These are phyloP conservation scores for Metschnikowia corniflorae DNA, from an alignment of 805 yeast species.

Conservation along the genomic window DNA sequence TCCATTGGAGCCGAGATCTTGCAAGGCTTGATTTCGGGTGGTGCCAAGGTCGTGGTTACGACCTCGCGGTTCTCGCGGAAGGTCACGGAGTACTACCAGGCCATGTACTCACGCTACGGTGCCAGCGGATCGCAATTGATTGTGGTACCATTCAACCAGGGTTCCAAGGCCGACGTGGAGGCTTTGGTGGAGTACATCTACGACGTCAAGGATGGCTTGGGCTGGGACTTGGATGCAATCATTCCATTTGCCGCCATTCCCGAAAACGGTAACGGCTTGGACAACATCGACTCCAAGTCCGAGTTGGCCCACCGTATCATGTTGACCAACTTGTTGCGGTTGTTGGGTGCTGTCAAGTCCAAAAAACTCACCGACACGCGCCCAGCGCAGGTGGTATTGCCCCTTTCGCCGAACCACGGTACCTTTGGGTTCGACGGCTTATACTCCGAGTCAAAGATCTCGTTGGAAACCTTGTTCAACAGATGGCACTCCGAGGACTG, in stretches of 20 bases:
- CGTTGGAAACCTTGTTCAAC: slow-evolving; percentile 94
- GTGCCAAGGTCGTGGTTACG: slow-evolving; percentile 95
- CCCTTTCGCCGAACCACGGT: slow-evolving; percentile 98
- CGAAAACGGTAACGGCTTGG: slow-evolving; percentile 95
- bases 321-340: slow-evolving; percentile 92
- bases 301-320: slow-evolving; percentile 98
- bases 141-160: slow-evolving; percentile 99
- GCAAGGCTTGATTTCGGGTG: slow-evolving; percentile 94
- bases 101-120: slow-evolving; percentile 89
- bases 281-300: slow-evolving; percentile 87
- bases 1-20: slow-evolving; percentile 97
- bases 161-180: slow-evolving; percentile 89
- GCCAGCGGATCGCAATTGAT: slow-evolving; percentile 87
- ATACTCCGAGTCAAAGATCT: slow-evolving; percentile 95
- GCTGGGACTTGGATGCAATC: slow-evolving; percentile 95
- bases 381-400: slow-evolving; percentile 96
- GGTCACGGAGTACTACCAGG: slow-evolving; percentile 94
- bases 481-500: slow-evolving; percentile 99
- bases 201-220: slow-evolving; percentile 85
- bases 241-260: slow-evolving; percentile 99
- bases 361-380: slow-evolving; percentile 87
- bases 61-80: slow-evolving; percentile 92
- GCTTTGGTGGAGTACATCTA: slow-evolving; percentile 83
- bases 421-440: slow-evolving; percentile 98
- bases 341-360: slow-evolving; percentile 84